A percentile compares a stretch with the other conserved stretches of the same genome.
Conservation (phyloP, 2,329 filamentous ascomycete genomes). For the Chrysosporium queenslandicum region DNA sequence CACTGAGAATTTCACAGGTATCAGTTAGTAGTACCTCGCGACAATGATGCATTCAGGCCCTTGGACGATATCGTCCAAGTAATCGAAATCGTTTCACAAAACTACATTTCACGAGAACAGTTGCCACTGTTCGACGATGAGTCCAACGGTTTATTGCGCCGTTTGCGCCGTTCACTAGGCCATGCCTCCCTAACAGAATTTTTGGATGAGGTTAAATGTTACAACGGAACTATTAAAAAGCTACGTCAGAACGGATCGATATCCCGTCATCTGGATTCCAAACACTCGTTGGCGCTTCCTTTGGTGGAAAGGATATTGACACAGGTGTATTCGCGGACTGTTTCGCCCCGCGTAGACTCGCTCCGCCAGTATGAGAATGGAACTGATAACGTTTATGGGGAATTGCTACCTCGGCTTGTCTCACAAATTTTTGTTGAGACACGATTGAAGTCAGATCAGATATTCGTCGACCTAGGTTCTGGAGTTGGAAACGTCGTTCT, state of each 20-base stretch:
- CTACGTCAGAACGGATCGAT: constrained; percentile 63
- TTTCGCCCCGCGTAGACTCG: constrained; percentile 76
- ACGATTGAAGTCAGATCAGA: constrained; percentile 66
- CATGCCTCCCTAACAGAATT: constrained; percentile 62
- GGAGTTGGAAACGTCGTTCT: constrained; percentile 93
- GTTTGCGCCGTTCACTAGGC: constrained; percentile 63
- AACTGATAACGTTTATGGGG: constrained; percentile 88
- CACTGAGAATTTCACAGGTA: constrained; percentile 40
- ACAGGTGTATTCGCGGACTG: constrained; percentile 85
- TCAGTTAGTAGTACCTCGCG: constrained; percentile 66
- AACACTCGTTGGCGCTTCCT: constrained; percentile 58
- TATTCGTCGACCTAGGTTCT: constrained; percentile 90
- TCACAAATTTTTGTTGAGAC: constrained; percentile 71
- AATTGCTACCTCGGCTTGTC: constrained; percentile 76
- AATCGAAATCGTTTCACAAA: constrained; percentile 58
- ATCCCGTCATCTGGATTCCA: constrained; percentile 57
- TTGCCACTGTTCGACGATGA: constrained; percentile 60
- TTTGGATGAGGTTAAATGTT: constrained; percentile 59
- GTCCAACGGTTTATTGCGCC: constrained; percentile 62
- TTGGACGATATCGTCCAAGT: constrained; percentile 61
- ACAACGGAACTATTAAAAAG: constrained; percentile 60
- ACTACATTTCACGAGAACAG: constrained; percentile 66
- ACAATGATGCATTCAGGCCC: constrained; percentile 61
- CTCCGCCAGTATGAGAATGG: constrained; percentile 80
- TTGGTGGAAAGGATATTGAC: constrained; percentile 71